A percentile compares a stretch with the other conserved stretches of the same genome.
These are phyloP conservation scores for Luzula sylvatica DNA, from an alignment of 176 grass and related monocot genomes.

Conservation along the genomic window DNA sequence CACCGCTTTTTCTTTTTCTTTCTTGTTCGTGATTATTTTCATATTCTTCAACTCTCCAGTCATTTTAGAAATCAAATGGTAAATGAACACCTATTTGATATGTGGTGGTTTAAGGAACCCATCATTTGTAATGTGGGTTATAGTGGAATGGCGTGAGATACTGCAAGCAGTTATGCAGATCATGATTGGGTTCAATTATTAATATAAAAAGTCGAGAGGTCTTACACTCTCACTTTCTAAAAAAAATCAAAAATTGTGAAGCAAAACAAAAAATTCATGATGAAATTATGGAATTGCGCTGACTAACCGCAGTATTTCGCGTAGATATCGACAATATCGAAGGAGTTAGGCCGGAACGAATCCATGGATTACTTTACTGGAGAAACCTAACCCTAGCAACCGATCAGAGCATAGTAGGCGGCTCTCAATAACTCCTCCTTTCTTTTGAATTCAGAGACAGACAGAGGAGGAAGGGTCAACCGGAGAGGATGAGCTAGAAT, in stretches of 20 bases:
- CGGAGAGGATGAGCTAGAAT: not conserved
- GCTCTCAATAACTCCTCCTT: slow-evolving; percentile 18
- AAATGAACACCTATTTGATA: too few species aligned
- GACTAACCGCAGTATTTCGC: slow-evolving; percentile 68
- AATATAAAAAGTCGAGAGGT: not conserved
- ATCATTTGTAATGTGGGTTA: not conserved
- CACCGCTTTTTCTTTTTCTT: too few species aligned
- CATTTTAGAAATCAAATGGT: too few species aligned
- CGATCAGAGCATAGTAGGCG: slow-evolving; percentile 27
- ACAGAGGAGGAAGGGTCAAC: slow-evolving; percentile 7
- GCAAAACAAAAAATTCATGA: not conserved
- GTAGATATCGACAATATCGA: slow-evolving; percentile 58
- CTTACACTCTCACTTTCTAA: not conserved
- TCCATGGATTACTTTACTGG: slow-evolving; percentile 6
- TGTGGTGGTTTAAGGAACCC: not conserved
- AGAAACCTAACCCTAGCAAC: slow-evolving; percentile 15
- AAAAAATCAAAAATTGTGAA: not conserved
- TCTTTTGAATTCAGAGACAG: too few species aligned
- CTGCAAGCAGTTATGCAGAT: slow-evolving; percentile 7
- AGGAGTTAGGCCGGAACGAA: slow-evolving; percentile 24
- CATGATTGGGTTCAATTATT: not conserved
- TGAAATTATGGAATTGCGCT: not conserved
- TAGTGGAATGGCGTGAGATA: not conserved
- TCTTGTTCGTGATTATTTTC: too few species aligned
- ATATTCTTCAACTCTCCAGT: too few species aligned